Evolutionary conservation across 345 rosid genomes (phyloP).

Genomic region (Citrus glauca): DNA sequence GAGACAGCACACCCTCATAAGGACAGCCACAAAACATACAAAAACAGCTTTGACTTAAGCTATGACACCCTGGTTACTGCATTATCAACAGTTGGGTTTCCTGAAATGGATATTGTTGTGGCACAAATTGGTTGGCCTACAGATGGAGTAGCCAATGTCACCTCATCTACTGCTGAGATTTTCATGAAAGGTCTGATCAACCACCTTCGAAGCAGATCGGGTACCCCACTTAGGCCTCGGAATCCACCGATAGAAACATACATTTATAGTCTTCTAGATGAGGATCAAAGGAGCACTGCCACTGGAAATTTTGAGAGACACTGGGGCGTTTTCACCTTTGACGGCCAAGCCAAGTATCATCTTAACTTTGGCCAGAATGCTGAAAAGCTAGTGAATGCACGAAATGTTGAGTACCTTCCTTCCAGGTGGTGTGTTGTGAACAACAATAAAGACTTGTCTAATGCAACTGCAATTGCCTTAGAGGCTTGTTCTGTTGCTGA

Average conservation of each 20-base stretch:
- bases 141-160: conserved; percentile 78
- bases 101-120: conserved; percentile 55
- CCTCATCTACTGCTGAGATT: conserved; percentile 44
- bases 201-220: conserved; percentile 60
- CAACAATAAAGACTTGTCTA: conserved; percentile 65
- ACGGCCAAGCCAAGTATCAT: conserved; percentile 85
- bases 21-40: conserved; percentile 58
- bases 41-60: conserved; percentile 73
- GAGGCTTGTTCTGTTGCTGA: conserved; percentile 69
- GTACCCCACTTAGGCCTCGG: conserved; percentile 52
- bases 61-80: conserved; percentile 64
- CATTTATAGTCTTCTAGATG: conserved; percentile 71
- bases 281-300: conserved; percentile 54
- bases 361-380: conserved; percentile 54
- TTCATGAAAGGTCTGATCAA: conserved; percentile 62
- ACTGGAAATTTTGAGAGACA: conserved; percentile 81
- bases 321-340: conserved; percentile 91
- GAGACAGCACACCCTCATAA: conserved; percentile 44
- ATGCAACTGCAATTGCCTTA: conserved; percentile 55
- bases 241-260: conserved; percentile 60
- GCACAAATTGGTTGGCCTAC: conserved; percentile 94
- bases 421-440: conserved; percentile 84
- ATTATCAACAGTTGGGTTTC: conserved; percentile 57
- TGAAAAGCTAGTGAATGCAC: conserved; percentile 56
- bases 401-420: conserved; percentile 68